phyloP scores from a whole-genome alignment of 805 yeast species.

The Starmerella asiatica region DNA sequence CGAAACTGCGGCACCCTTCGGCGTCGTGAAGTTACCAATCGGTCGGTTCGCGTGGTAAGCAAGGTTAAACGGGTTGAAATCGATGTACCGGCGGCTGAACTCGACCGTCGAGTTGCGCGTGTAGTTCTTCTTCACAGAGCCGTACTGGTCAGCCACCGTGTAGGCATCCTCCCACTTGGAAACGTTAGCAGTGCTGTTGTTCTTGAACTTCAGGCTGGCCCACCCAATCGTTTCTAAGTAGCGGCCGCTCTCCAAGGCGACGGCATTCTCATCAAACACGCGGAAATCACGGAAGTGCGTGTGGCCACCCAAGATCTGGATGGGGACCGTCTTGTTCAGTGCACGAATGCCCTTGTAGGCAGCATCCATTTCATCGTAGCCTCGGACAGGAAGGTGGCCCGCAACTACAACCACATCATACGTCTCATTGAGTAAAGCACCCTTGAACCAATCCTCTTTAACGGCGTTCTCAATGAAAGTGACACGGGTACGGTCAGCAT shows the following conservation, averaged over 20 bases:
- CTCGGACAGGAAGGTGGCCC: constrained; percentile 68
- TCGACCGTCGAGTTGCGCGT: constrained; percentile 18
- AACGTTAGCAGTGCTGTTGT: constrained; percentile 8
- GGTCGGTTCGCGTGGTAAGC: constrained; percentile 40
- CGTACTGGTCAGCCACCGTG: background rate
- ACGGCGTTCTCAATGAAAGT: constrained; percentile 45
- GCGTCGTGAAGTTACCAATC: constrained; percentile 37
- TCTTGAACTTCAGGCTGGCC: constrained; percentile 38
- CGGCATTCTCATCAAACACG: constrained; percentile 48
- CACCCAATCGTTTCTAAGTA: constrained; percentile 92
- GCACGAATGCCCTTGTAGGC: constrained; percentile 41
- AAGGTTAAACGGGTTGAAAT: constrained; percentile 64
- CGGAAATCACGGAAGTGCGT: constrained; percentile 81
- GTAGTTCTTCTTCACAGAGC: background rate
- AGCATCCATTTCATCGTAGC: constrained; percentile 40
- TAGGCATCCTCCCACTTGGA: constrained; percentile 8
- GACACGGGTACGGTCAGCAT: constrained; percentile 49
- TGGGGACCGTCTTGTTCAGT: constrained; percentile 45
- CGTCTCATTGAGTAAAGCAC: constrained; percentile 30
- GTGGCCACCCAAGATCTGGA: constrained; percentile 91
- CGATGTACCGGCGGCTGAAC: constrained; percentile 59
- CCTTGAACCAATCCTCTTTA: constrained; percentile 50
- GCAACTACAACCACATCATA: constrained; percentile 57
- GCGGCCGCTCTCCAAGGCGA: constrained; percentile 84
- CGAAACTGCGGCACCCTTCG: constrained; percentile 39